Conservation (phyloP, 139 green algal species). For the Limnomonas spitsbergensis region DNA sequence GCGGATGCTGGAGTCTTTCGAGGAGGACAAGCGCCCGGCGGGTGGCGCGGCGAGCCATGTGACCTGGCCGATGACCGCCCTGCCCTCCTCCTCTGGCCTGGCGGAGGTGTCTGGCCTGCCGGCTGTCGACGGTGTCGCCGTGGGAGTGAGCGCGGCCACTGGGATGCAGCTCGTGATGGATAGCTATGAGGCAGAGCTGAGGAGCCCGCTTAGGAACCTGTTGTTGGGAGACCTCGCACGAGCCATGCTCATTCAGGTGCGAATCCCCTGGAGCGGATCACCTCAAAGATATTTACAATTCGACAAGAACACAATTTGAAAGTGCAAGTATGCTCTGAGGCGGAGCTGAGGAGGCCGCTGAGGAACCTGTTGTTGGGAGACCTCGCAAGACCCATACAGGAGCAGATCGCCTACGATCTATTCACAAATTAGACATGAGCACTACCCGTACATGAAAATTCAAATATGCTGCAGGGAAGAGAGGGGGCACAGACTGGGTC, state of each 20-base stretch:
- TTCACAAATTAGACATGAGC: no score
- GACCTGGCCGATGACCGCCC: neutral
- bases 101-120: neutral
- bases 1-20: slow-evolving; percentile 82
- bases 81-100: neutral
- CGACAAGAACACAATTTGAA: no score
- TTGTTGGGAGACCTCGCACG: slow-evolving; percentile 72
- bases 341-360: slow-evolving; percentile 72
- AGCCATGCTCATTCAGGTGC: slow-evolving; percentile 85
- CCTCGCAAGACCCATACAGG: slow-evolving; percentile 71
- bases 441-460: no score
- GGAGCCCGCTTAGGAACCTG: slow-evolving; percentile 72
- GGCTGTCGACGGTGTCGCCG: neutral
- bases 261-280: no score
- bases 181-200: slow-evolving; percentile 80
- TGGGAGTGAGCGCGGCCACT: neutral
- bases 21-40: slow-evolving; percentile 41
- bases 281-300: no score
- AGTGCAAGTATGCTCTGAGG: no score
- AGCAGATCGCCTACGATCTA: no score
- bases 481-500: no score
- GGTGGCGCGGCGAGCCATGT: neutral
- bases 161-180: slow-evolving; percentile 76
- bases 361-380: slow-evolving; percentile 72
- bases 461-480: slow-evolving; percentile 85